Percentiles rank a stretch among this genome's conserved stretches.
Conservation (phyloP, 768 basidiomycete genomes). For the Dioszegia aurantiaca region DNA sequence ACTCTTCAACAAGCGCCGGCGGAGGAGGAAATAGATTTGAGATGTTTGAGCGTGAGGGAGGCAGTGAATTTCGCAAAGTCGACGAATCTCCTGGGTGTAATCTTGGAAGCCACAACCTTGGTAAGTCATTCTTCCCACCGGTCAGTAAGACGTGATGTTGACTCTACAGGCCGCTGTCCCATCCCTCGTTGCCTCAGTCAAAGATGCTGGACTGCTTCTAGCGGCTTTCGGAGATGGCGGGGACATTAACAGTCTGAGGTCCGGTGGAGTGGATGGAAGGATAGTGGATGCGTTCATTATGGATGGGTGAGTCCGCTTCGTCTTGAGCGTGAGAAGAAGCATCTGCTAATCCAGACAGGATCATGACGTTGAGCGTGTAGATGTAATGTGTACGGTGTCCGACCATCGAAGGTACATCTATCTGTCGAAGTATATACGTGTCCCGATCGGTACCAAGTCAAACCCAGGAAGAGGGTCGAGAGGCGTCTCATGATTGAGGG, state of each 20-base stretch:
- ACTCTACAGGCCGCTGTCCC: conserved; percentile 74
- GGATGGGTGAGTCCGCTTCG: conserved; percentile 37
- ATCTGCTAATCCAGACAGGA: background rate
- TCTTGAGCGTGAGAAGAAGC: background rate
- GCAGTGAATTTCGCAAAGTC: conserved; percentile 89
- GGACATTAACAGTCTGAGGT: conserved; percentile 47
- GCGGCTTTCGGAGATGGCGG: conserved; percentile 71
- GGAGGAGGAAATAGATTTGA: conserved; percentile 54
- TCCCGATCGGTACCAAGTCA: too few species aligned
- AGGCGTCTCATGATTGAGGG: too few species aligned
- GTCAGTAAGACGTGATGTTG: conserved; percentile 3
- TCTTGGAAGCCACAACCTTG: conserved; percentile 80
- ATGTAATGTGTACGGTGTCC: too few species aligned
- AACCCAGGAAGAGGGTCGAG: too few species aligned
- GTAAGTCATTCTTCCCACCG: conserved; percentile 57
- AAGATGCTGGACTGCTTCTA: conserved; percentile 81
- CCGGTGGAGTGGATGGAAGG: conserved; percentile 36
- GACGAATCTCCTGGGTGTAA: conserved; percentile 89
- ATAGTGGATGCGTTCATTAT: conserved; percentile 44
- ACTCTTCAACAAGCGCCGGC: conserved; percentile 32
- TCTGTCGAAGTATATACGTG: too few species aligned
- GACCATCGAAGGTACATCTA: too few species aligned
- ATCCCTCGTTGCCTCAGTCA: conserved; percentile 79
- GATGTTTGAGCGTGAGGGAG: conserved; percentile 70
- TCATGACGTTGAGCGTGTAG: conserved; percentile 8